Evolutionary conservation across 1,284 basidiomycete genomes (phyloP).

Genomic region (Coniferiporia sulphurascens): DNA sequence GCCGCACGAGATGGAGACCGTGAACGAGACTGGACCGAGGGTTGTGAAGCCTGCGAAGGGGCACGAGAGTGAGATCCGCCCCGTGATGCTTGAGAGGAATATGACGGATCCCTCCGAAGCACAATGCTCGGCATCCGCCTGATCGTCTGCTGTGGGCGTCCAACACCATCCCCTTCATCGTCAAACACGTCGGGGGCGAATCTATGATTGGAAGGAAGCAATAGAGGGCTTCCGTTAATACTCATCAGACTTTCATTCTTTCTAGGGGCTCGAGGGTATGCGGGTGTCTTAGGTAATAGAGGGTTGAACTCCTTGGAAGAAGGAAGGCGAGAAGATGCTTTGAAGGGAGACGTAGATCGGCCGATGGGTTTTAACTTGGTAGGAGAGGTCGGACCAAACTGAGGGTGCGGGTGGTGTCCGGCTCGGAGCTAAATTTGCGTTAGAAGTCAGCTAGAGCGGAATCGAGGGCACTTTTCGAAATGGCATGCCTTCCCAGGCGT

Average conservation of each 20-base stretch:
- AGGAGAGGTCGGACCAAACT: constrained; percentile 16
- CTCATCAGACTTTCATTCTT: constrained; percentile 70
- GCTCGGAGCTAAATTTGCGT: constrained; percentile 14
- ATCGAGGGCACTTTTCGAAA: neutral
- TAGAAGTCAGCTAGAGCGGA: neutral
- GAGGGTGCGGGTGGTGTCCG: constrained; percentile 24
- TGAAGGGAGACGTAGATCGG: constrained; percentile 25
- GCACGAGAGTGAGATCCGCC: constrained; percentile 18
- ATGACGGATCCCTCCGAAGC: constrained; percentile 54
- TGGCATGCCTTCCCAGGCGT: constrained; percentile 13
- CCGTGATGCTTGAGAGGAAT: constrained; percentile 27
- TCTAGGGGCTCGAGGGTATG: constrained; percentile 52
- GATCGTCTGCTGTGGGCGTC: constrained; percentile 26
- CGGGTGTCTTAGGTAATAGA: constrained; percentile 54
- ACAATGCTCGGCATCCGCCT: constrained; percentile 59
- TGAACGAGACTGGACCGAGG: constrained; percentile 42
- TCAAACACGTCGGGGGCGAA: constrained; percentile 1
- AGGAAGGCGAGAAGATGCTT: constrained; percentile 41
- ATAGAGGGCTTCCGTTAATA: constrained; percentile 70
- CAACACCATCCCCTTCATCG: constrained; percentile 24
- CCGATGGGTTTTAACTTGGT: constrained; percentile 25
- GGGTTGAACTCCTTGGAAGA: constrained; percentile 72
- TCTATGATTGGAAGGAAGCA: constrained; percentile 39
- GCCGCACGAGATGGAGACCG: constrained; percentile 29
- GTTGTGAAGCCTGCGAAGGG: constrained; percentile 1